These are phyloP conservation scores for Babesia bigemina DNA, from an alignment of 169 alveolate species.

Conservation along the genomic window DNA sequence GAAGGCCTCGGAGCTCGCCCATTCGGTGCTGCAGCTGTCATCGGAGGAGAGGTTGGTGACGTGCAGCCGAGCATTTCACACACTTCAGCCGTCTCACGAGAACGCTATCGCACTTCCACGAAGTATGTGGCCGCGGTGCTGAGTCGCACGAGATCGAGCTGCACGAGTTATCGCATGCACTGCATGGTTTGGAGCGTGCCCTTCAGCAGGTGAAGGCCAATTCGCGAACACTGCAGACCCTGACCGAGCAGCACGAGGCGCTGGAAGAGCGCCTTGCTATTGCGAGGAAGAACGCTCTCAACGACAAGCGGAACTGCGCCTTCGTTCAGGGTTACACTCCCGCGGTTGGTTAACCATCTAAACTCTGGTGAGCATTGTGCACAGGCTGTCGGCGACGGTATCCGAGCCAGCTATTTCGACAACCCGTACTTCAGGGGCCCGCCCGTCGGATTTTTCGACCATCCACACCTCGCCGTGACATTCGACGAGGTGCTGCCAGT, in stretches of 20 bases:
- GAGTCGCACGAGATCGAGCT: conserved; percentile 36
- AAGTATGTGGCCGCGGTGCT: conserved; percentile 55
- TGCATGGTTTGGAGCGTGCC: conserved; percentile 62
- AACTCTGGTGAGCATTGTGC: neutral
- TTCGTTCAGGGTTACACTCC: conserved; percentile 68
- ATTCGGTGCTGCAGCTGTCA: conserved; percentile 44
- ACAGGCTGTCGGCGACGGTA: conserved; percentile 75
- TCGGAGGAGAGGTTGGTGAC: conserved; percentile 45
- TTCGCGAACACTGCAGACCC: conserved; percentile 15
- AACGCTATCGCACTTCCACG: conserved; percentile 49
- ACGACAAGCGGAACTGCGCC: conserved; percentile 56
- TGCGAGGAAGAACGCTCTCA: conserved; percentile 35
- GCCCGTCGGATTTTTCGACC: conserved; percentile 76
- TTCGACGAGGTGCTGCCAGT: conserved; percentile 81
- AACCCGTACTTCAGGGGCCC: conserved; percentile 80
- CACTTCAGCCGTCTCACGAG: conserved; percentile 36
- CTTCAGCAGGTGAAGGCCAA: conserved; percentile 60
- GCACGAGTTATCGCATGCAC: conserved; percentile 16
- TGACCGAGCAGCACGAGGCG: conserved; percentile 29
- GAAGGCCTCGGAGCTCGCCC: conserved; percentile 49
- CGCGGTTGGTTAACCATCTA: conserved; percentile 22
- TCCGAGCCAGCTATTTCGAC: conserved; percentile 79
- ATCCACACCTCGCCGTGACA: conserved; percentile 64
- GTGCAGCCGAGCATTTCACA: neutral
- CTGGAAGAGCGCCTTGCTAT: conserved; percentile 47